These are phyloP conservation scores for Pseudogymnoascus sp. DNA, from an alignment of 2,329 filamentous ascomycete species.

Conservation along the genomic window DNA sequence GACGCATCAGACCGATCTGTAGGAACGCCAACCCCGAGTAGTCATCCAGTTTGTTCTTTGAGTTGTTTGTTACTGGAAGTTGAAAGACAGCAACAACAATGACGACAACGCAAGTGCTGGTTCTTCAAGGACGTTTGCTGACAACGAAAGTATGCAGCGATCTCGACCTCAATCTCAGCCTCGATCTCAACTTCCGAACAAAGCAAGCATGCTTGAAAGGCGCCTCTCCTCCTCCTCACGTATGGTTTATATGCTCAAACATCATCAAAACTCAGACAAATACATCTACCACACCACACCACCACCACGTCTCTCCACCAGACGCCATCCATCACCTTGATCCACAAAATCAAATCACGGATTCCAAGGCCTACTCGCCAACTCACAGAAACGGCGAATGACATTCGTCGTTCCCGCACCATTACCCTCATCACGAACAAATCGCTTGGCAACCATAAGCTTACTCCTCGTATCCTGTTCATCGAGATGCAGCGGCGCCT, in stretches of 20 bases:
- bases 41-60: neutral
- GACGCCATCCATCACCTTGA: neutral
- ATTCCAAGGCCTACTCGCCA: constrained; percentile 43
- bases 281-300: neutral
- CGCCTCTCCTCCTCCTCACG: neutral
- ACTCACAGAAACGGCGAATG: constrained; percentile 59
- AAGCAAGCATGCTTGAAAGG: neutral
- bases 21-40: neutral
- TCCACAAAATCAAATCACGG: neutral
- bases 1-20: neutral
- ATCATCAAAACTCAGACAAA: neutral
- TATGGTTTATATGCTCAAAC: neutral
- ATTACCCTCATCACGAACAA: constrained; percentile 56
- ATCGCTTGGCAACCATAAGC: constrained; percentile 60
- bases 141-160: neutral
- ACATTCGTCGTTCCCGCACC: constrained; percentile 67
- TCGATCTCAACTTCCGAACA: neutral
- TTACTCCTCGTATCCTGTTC: constrained; percentile 59
- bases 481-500: constrained; percentile 50
- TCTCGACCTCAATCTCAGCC: neutral
- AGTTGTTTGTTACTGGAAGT: neutral
- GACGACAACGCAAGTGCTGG: neutral
- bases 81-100: neutral
- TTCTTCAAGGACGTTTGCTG: neutral
- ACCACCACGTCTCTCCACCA: neutral